Evolutionary conservation across 805 yeast genomes (phyloP), one percentile per base, ranked within the genome.

Genomic region (Priceomyces fermenticarens): DNA sequence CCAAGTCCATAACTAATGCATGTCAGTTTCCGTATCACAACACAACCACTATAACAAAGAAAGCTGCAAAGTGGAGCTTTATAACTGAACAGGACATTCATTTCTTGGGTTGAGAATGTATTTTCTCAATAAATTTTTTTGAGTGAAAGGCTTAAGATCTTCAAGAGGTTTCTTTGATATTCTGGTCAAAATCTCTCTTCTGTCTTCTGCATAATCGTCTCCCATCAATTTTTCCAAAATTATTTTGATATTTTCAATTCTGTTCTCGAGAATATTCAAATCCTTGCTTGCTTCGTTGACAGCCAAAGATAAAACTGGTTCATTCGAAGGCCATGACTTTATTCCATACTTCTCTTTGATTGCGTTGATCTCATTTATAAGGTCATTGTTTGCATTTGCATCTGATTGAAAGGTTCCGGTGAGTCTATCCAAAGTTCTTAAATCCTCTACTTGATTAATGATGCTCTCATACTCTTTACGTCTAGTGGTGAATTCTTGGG

Each of bases 51-150:
- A 20, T 4, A 20, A 5, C 25, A 8, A 8, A 4, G 8, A 20
- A 20, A 5, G 25, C 25, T 20, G 25, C 25, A 4, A 8, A 5
- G 25, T 20, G 8, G 8, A 20, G 15, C 25, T 29, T 35, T 34
- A 43, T 28, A 43, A 40, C 15, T 42, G 36, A 25, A 52, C 55
- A 29, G 65, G 65, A 35, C 55, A 48, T 32, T 57, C 57, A 40
- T 60, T 60, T 14, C 45, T 47, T 3, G 52, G 47, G 38, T 69
- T 65, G 50, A 75, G 64, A 20, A 80, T 65, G 58, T 74, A 82
- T 62, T 85, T 86, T 57, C 88, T 75, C 51, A 86, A 61, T 35
- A 87, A 62, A 60, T 89, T 89, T 68, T 85, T 87, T 56, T 73
- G 80, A 15, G 82, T 78, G 58, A 73, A 72, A 38, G 46, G 44